phyloP scores from a whole-genome alignment of 305 asterid species.

The Fraxinus platypoda region DNA sequence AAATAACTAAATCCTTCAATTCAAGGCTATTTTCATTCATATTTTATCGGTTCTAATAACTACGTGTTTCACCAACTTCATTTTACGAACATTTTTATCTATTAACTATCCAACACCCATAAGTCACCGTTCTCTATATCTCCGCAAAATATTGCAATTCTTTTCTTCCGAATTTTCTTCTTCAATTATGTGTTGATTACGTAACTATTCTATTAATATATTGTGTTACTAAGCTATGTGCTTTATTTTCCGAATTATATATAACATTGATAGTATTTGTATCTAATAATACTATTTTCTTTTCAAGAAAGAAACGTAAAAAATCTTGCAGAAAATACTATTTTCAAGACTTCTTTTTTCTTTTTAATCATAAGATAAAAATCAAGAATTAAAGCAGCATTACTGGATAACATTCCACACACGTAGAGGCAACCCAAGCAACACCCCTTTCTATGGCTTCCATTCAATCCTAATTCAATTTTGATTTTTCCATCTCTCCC shows the following conservation, averaged over 20 bases:
- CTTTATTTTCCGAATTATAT: no score
- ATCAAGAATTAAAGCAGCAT: slow-evolving; percentile 8
- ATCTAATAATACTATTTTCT: not conserved
- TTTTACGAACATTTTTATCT: not conserved
- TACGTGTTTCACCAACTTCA: not conserved
- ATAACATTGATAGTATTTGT: not conserved
- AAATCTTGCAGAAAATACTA: not conserved
- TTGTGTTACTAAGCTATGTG: not conserved
- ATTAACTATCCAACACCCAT: not conserved
- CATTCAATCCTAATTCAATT: slow-evolving; percentile 28
- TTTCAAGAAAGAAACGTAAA: not conserved
- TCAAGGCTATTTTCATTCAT: not conserved
- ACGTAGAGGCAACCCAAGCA: slow-evolving; percentile 54
- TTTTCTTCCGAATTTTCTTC: not conserved
- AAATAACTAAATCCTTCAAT: not conserved
- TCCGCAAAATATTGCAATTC: not conserved
- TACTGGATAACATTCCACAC: slow-evolving; percentile 50
- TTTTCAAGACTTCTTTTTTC: not conserved
- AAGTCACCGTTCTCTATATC: no score
- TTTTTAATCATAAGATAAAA: not conserved
- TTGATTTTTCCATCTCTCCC: not conserved
- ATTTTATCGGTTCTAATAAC: no score
- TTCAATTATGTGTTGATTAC: not conserved
- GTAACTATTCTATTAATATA: no score
- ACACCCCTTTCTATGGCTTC: slow-evolving; percentile 44